Conservation (phyloP, 805 yeast species). For the Pichia eremophila region DNA sequence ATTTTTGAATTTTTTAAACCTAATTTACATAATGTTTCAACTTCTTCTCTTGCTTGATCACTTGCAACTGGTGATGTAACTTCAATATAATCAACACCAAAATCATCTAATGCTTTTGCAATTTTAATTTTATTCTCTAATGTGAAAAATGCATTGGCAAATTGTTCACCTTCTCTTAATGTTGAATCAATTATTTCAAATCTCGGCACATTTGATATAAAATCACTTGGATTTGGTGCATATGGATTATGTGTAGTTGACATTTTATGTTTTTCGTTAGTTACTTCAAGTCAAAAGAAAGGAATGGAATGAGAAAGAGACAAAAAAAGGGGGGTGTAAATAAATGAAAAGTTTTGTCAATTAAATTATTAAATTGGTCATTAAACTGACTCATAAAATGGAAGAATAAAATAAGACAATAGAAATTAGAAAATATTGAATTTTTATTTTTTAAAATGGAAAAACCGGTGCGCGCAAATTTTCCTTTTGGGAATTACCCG, state of each 20-base stretch:
- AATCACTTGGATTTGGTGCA: conserved; percentile 52
- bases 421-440: too few relatives aligned
- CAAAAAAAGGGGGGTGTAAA: not conserved
- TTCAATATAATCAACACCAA: conserved; percentile 54
- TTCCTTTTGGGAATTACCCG: too few relatives aligned
- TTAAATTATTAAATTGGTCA: too few relatives aligned
- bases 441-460: too few relatives aligned
- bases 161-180: conserved; percentile 56
- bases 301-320: not conserved
- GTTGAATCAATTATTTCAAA: conserved; percentile 50
- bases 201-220: conserved; percentile 42
- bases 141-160: conserved; percentile 52
- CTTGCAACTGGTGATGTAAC: conserved; percentile 52
- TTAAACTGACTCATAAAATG: too few relatives aligned
- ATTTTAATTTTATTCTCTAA: conserved; percentile 48
- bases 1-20: conserved; percentile 47
- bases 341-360: too few relatives aligned
- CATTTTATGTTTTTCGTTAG: not conserved
- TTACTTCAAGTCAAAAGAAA: not conserved
- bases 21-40: conserved; percentile 51
- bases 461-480: too few relatives aligned
- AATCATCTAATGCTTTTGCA: conserved; percentile 52
- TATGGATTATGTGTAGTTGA: conserved; percentile 35
- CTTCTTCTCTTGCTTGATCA: conserved; percentile 47
- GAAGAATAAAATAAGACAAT: too few relatives aligned